These are phyloP conservation scores for Candida nitratophila DNA, from an alignment of 805 yeast species.

Conservation along the genomic window DNA sequence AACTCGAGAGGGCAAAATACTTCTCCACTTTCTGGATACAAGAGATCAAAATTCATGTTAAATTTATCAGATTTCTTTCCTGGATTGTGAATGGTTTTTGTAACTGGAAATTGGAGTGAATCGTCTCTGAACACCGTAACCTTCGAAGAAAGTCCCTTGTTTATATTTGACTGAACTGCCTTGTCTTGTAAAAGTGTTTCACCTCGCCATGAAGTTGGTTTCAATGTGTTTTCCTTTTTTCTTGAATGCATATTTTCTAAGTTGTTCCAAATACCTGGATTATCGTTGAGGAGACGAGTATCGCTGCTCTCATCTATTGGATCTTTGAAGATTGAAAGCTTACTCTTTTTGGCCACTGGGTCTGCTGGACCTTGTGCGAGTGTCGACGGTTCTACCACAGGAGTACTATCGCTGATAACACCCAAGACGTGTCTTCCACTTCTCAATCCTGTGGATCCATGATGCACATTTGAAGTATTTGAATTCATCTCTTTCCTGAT, in stretches of 20 bases:
- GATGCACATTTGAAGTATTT: constrained; percentile 5
- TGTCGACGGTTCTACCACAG: not conserved
- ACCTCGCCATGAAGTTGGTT: constrained; percentile 58
- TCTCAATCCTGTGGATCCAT: constrained; percentile 4
- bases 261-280: constrained; percentile 34
- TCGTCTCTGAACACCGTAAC: constrained; percentile 34
- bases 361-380: not conserved
- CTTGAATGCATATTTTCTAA: constrained; percentile 43
- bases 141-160: constrained; percentile 7
- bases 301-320: not conserved
- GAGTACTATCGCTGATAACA: not conserved
- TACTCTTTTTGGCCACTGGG: constrained; percentile 7
- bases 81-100: constrained; percentile 42
- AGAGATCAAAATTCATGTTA: constrained; percentile 50
- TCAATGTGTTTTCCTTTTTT: constrained; percentile 56
- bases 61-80: constrained; percentile 59
- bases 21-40: constrained; percentile 38
- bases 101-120: constrained; percentile 30
- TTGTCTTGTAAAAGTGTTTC: constrained; percentile 25
- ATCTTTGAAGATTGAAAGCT: constrained; percentile 15
- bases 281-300: not conserved
- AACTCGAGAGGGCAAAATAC: constrained; percentile 63
- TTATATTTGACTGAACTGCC: not conserved
- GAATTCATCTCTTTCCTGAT: constrained; percentile 26
- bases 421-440: not conserved